phyloP scores from a whole-genome alignment of 352 stramenopile genomes.

The Heterotrichella gracilis region DNA sequence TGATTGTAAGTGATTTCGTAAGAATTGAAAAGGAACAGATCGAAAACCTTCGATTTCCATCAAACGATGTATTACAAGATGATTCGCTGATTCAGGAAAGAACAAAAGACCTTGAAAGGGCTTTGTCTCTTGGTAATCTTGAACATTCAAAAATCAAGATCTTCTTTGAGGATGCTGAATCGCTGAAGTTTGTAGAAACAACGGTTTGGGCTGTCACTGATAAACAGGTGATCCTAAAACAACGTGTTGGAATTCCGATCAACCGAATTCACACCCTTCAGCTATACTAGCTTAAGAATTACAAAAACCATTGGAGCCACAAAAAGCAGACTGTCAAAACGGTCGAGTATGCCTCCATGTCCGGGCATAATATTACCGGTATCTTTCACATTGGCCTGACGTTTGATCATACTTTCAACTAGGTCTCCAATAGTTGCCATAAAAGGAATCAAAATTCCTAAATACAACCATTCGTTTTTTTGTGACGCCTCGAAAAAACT shows the following conservation, averaged over 20 bases:
- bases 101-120: not conserved
- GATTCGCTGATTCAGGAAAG: not conserved
- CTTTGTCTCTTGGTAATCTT: not conserved
- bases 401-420: not conserved
- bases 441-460: not conserved
- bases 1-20: not conserved
- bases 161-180: not conserved
- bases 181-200: not conserved
- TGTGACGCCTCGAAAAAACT: not conserved
- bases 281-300: not conserved
- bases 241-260: not conserved
- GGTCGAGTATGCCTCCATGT: not conserved
- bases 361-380: not conserved
- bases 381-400: not conserved
- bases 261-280: not conserved
- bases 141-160: constrained; percentile 6
- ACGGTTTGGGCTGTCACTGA: not conserved
- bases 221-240: not conserved
- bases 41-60: not conserved
- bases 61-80: not conserved
- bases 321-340: not conserved
- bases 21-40: not conserved
- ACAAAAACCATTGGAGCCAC: not conserved
- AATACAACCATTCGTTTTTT: not conserved
- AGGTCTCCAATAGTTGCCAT: not conserved